These are phyloP conservation scores for Rosa rugosa DNA, from an alignment of 306 rosid species.

Conservation along the genomic window DNA sequence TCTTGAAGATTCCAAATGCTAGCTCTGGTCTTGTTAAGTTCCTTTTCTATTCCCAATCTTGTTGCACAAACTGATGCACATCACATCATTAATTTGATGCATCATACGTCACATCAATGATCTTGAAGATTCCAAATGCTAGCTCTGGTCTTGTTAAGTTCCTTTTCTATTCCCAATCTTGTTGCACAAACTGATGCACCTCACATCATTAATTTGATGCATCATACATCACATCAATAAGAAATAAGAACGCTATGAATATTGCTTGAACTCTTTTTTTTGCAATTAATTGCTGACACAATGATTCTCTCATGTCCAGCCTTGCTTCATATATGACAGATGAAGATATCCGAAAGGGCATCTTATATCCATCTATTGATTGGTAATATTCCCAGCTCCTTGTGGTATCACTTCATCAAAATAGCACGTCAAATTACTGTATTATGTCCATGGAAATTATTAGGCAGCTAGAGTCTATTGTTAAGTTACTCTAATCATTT, in stretches of 20 bases:
- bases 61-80: background rate
- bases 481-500: background rate
- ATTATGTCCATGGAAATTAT: background rate
- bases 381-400: conserved; percentile 46
- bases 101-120: no score
- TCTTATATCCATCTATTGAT: conserved; percentile 77
- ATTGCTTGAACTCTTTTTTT: conserved; percentile 1
- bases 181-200: background rate
- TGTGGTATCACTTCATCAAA: background rate
- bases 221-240: no score
- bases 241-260: background rate
- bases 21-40: background rate
- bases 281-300: conserved; percentile 36
- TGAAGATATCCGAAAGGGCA: conserved; percentile 70
- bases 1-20: conserved; percentile 6
- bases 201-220: no score
- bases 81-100: no score
- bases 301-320: conserved; percentile 49
- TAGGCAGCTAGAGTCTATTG: background rate
- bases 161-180: background rate
- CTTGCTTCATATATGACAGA: conserved; percentile 94
- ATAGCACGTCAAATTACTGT: background rate
- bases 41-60: background rate
- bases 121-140: conserved; percentile 6
- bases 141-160: background rate